Percentiles rank a stretch among this genome's conserved stretches.
Conservation (phyloP, 2,329 filamentous ascomycete species). For the Ophiostoma sp. region DNA sequence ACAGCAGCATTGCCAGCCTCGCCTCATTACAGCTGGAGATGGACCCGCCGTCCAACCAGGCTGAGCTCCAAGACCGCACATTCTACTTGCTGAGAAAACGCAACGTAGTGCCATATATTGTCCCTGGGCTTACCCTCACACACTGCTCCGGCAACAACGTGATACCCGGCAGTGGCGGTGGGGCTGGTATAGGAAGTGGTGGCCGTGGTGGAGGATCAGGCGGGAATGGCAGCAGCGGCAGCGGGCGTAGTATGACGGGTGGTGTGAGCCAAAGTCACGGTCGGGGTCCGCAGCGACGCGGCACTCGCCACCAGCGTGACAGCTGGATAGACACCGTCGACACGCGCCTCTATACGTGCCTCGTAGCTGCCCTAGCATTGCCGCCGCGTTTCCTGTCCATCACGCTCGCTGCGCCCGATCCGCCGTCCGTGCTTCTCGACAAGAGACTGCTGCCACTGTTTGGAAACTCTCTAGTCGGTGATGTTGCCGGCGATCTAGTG, state of each 20-base stretch:
- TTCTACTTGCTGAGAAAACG: conserved; percentile 77
- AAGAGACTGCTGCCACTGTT: conserved; percentile 60
- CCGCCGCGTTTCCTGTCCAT: conserved; percentile 66
- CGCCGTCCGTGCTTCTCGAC: conserved; percentile 68
- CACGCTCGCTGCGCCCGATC: conserved; percentile 67
- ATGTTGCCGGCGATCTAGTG: conserved; percentile 65
- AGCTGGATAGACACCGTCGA: conserved; percentile 57
- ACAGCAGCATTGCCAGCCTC: conserved; percentile 20
- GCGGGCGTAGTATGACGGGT: conserved; percentile 33
- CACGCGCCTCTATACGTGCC: conserved; percentile 56
- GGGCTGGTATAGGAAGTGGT: conserved; percentile 4
- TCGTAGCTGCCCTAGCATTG: conserved; percentile 53
- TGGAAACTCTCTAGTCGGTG: conserved; percentile 68
- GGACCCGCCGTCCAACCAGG: conserved; percentile 70
- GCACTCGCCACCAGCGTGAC: conserved; percentile 20
- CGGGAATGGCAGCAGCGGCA: conserved; percentile 34
- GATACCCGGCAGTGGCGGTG: background rate
- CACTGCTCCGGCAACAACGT: conserved; percentile 68
- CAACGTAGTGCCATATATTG: conserved; percentile 66
- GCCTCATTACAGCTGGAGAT: conserved; percentile 32
- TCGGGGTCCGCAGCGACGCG: conserved; percentile 21
- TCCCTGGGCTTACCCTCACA: conserved; percentile 63
- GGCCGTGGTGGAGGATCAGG: conserved; percentile 27
- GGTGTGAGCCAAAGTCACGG: conserved; percentile 16
- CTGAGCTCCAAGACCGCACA: conserved; percentile 74